Base-by-base conservation (phyloP, 306 rosid species). In the Cyclanthera cordifolia region DNA sequence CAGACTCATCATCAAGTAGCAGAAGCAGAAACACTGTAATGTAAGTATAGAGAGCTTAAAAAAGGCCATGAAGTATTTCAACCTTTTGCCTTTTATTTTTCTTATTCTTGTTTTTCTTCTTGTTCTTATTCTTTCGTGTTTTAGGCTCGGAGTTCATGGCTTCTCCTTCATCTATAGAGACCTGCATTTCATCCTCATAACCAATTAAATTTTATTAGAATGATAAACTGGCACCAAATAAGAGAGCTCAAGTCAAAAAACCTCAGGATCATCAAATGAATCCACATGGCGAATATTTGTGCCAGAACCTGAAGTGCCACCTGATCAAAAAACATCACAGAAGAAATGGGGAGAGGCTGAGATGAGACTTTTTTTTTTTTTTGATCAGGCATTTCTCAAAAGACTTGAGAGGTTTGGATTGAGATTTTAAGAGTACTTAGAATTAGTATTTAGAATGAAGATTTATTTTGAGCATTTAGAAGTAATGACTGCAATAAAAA, bases 231-330 rank as follows among this genome's bases (percentile, higher is more conserved):
- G 15, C 21, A 48, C 14, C 20, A 13, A 17, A 17, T 8, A 9
- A 5, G 13, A 2, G 59, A 49, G 30, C 17, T 16, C 11, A 19
- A 13, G 52, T 30, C 6, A 50, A 56, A 24, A 41, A 25, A 88
- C 95, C 95, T 84, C 78, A 65, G 75, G 45, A 51, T 84, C 93
- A 45, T 80, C 96, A 63, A 92, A 89, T 67, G 93, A 80, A 30
- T 84, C 81, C 49, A 92, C 93, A 73, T 87, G 96, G 52, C 77
- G 85, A 56, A 89, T 77, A 41, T 0, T 71, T 70, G 81, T 77
- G 74, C 76, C 70, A 6, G 90, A 72, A 74, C 73, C 84, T 30
- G 96, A 85, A 70, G 87, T 66, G 27, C 87, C 81, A 59, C 96
- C 92, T 85, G 75, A 76, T 73, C n/a, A n/a, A n/a, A 47, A 56